A percentile compares a stretch with the other conserved stretches of the same genome.
phyloP scores from a whole-genome alignment of 352 stramenopile species.

The Pythium brassicae region DNA sequence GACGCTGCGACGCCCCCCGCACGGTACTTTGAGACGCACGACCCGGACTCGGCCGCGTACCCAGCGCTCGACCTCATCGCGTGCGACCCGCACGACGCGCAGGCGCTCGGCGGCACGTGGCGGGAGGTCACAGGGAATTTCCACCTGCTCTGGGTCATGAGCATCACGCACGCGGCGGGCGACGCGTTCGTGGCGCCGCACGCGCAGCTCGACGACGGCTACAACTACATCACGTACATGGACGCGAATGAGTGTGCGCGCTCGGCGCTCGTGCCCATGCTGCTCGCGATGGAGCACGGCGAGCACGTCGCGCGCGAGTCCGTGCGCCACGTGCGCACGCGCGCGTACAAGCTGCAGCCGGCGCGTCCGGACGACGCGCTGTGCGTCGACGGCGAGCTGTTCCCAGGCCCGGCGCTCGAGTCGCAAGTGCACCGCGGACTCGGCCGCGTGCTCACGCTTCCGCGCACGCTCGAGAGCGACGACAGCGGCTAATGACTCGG shows the following conservation, averaged over 20 bases:
- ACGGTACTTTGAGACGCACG: conserved; percentile 38
- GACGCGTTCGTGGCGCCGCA: conserved; percentile 44
- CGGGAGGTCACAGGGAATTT: conserved; percentile 51
- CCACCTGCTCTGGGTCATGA: conserved; percentile 61
- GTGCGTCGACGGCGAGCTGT: conserved; percentile 58
- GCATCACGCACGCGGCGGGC: conserved; percentile 47
- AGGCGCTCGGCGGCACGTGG: conserved; percentile 22
- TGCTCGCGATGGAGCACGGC: conserved; percentile 49
- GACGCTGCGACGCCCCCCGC: conserved; percentile 7
- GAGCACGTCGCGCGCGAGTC: conserved; percentile 37
- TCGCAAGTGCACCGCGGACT: conserved; percentile 57
- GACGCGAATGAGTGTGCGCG: conserved; percentile 25
- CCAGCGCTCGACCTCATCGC: conserved; percentile 46
- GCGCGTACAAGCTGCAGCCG: conserved; percentile 47
- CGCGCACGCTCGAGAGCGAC: neutral
- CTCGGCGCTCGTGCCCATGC: conserved; percentile 35
- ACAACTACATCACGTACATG: conserved; percentile 57
- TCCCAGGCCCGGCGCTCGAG: conserved; percentile 41
- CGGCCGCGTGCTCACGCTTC: conserved; percentile 41
- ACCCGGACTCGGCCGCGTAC: conserved; percentile 21
- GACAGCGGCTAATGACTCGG: too few relatives aligned
- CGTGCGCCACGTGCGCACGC: conserved; percentile 43
- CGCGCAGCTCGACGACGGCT: conserved; percentile 54
- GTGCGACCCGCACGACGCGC: conserved; percentile 6
- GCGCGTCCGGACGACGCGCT: conserved; percentile 37